phyloP scores from a whole-genome alignment of 306 rosid species.

The cucumber (Cucumis sativus) region DNA sequence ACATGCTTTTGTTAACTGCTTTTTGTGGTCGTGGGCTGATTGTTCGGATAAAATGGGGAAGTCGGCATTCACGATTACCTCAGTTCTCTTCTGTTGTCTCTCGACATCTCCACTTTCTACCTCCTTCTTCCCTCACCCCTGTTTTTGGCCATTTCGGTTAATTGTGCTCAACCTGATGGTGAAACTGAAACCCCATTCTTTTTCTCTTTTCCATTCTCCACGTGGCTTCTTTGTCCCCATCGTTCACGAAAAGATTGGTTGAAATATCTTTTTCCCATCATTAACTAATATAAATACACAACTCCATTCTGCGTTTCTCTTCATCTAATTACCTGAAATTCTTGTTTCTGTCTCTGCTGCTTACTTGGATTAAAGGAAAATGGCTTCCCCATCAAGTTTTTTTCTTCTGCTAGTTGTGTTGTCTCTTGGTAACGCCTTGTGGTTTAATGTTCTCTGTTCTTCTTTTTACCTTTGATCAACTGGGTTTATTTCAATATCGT shows the following conservation, averaged over 20 bases:
- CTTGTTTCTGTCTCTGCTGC: neutral
- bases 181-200: neutral
- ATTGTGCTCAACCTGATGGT: neutral
- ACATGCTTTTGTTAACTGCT: conserved; percentile 1
- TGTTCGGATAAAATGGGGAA: neutral
- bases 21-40: neutral
- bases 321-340: neutral
- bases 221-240: conserved; percentile 1
- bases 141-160: neutral
- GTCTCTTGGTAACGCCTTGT: neutral
- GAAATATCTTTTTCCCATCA: neutral
- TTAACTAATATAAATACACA: neutral
- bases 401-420: neutral
- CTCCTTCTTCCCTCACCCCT: neutral
- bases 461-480: neutral
- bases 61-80: conserved; percentile 4
- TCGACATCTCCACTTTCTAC: neutral
- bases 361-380: neutral
- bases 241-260: conserved; percentile 4
- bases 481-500: neutral
- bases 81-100: neutral
- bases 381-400: neutral
- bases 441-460: neutral
- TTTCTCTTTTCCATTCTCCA: neutral
- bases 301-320: neutral